Percentiles rank a stretch among this genome's conserved stretches.
Conservation (phyloP, 805 yeast genomes). For the Candida golubevii region DNA sequence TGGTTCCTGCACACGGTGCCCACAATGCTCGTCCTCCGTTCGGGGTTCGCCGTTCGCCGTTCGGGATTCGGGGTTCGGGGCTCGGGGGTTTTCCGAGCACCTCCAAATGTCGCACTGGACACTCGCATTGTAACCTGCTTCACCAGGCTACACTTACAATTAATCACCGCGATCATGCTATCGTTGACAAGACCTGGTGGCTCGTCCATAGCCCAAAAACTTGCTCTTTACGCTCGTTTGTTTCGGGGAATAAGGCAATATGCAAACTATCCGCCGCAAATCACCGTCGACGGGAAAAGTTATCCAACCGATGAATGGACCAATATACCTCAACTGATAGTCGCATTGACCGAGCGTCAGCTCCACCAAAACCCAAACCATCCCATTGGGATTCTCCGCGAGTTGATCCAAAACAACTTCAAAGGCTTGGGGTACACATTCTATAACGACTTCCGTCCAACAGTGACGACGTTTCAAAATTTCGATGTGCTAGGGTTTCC, state of each 20-base stretch:
- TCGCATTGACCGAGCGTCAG: constrained; percentile 63
- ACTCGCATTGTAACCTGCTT: too few species aligned
- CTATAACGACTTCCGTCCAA: constrained; percentile 77
- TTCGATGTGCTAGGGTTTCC: constrained; percentile 94
- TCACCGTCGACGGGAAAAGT: constrained; percentile 44
- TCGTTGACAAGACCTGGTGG: too few species aligned
- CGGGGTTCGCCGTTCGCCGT: not conserved
- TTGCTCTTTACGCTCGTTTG: not conserved
- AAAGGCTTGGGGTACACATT: constrained; percentile 65
- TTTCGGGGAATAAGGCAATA: not conserved
- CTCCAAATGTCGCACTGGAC: too few species aligned
- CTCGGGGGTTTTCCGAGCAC: not conserved
- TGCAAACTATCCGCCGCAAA: constrained; percentile 23
- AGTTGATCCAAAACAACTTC: constrained; percentile 67
- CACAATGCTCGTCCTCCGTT: not conserved
- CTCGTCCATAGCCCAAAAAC: not conserved
- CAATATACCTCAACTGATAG: constrained; percentile 73
- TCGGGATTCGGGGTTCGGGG: too few species aligned
- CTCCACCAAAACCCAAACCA: constrained; percentile 72
- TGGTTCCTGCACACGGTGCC: not conserved
- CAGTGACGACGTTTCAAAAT: constrained; percentile 76
- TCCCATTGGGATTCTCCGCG: constrained; percentile 83
- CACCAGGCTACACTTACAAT: too few species aligned
- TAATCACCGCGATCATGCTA: too few species aligned
- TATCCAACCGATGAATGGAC: constrained; percentile 75